Evolutionary conservation across 495 filamentous ascomycete species (phyloP).

Genomic region (Aspergillus haitiensis): DNA sequence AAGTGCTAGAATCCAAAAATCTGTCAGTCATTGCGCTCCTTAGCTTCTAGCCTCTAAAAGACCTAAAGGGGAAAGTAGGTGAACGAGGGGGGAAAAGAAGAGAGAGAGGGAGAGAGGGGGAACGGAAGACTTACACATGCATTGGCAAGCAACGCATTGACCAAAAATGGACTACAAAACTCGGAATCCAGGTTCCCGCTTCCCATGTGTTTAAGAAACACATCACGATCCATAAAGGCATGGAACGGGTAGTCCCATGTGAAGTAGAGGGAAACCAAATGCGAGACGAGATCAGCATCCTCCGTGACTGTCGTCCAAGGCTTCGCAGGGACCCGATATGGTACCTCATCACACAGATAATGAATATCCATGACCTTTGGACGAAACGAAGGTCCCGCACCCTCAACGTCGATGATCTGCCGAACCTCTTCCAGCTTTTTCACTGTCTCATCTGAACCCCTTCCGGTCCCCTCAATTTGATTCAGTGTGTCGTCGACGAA

Average conservation of each 20-base stretch:
- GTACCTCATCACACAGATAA: conserved; percentile 44
- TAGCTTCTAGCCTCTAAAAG: neutral
- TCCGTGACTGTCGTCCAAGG: conserved; percentile 55
- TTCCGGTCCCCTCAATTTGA: conserved; percentile 19
- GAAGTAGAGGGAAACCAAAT: conserved; percentile 55
- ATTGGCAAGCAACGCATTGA: conserved; percentile 54
- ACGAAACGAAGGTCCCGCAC: conserved; percentile 36
- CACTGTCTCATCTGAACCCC: conserved; percentile 21
- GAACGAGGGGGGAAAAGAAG: neutral
- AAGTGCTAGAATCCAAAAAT: conserved; percentile 33
- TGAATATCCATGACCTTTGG: conserved; percentile 51
- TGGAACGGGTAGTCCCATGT: conserved; percentile 56
- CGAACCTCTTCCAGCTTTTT: conserved; percentile 36
- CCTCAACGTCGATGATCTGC: conserved; percentile 36
- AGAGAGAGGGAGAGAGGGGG: neutral
- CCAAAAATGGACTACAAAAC: conserved; percentile 55
- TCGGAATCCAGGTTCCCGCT: conserved; percentile 30
- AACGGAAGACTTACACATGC: conserved; percentile 41
- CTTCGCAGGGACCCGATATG: conserved; percentile 43
- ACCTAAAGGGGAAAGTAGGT: neutral
- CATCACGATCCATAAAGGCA: conserved; percentile 46
- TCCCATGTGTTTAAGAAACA: conserved; percentile 52
- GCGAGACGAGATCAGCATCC: conserved; percentile 53
- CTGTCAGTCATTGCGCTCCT: neutral
- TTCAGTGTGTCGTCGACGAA: conserved; percentile 39